Evolutionary conservation across 495 filamentous ascomycete species (phyloP).

Genomic region (Delitschia confertaspora): DNA sequence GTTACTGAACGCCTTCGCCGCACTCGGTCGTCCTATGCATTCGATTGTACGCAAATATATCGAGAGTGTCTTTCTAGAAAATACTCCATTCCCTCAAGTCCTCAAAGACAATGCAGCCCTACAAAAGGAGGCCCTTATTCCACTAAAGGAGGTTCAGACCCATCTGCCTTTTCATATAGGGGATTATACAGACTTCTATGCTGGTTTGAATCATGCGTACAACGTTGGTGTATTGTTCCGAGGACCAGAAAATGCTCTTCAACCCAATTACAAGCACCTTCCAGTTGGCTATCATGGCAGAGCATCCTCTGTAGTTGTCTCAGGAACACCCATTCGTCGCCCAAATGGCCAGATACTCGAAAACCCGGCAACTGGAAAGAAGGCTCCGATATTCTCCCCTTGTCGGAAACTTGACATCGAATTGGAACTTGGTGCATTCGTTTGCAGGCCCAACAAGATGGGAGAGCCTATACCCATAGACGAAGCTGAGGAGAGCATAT

Average conservation of each 20-base stretch:
- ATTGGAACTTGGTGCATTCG: conserved; percentile 77
- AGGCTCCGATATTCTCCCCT: conserved; percentile 52
- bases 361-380: conserved; percentile 53
- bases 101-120: conserved; percentile 50
- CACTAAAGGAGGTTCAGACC: conserved; percentile 51
- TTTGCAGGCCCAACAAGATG: conserved; percentile 57
- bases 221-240: conserved; percentile 75
- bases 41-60: conserved; percentile 63
- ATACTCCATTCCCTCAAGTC: conserved; percentile 50
- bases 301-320: conserved; percentile 36
- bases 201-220: conserved; percentile 81
- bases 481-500: conserved; percentile 67
- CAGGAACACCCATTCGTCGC: conserved; percentile 49
- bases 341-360: conserved; percentile 75
- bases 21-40: conserved; percentile 62
- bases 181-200: conserved; percentile 98
- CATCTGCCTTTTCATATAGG: conserved; percentile 81
- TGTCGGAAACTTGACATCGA: conserved; percentile 72
- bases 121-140: conserved; percentile 47
- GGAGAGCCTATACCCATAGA: conserved; percentile 48
- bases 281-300: conserved; percentile 62
- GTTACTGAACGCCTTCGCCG: conserved; percentile 76
- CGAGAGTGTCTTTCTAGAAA: conserved; percentile 56
- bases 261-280: conserved; percentile 84
- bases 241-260: conserved; percentile 68